Conservation (phyloP, 441 rosid genomes). For the Gossypium trilobum region DNA sequence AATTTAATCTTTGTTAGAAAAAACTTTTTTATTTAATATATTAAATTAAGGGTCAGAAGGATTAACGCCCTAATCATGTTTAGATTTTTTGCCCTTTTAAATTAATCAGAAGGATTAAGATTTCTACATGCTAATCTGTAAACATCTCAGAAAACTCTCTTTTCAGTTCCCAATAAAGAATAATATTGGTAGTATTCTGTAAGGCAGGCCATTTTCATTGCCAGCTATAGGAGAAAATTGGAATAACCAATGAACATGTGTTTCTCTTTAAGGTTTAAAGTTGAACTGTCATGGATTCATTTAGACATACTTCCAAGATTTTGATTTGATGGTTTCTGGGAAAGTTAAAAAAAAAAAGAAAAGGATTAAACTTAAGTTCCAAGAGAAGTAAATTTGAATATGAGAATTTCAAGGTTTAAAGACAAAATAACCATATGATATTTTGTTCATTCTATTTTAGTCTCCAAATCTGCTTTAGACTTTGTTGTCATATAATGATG, state of each 20-base stretch:
- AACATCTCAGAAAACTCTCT: slow-evolving; percentile 10
- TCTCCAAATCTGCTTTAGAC: neutral
- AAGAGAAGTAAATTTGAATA: neutral
- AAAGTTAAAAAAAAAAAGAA: neutral
- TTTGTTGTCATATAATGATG: neutral
- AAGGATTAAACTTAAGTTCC: no score
- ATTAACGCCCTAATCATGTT: neutral
- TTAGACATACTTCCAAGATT: neutral
- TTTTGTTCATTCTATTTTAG: neutral
- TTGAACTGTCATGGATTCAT: neutral
- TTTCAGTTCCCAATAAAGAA: slow-evolving; percentile 30
- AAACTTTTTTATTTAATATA: neutral
- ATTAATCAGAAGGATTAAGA: neutral
- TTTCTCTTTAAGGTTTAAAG: neutral
- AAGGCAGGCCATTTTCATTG: neutral
- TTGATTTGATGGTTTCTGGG: neutral
- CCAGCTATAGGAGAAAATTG: neutral
- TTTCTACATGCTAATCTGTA: slow-evolving; percentile 2
- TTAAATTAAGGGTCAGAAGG: neutral
- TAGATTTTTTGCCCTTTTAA: neutral
- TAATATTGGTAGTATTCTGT: slow-evolving; percentile 18
- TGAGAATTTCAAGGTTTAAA: neutral
- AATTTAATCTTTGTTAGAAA: neutral
- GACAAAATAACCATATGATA: neutral
- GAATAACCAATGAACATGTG: neutral